These are phyloP conservation scores for Fusarium sp. DNA, from an alignment of 2,329 filamentous ascomycete genomes.

Conservation along the genomic window DNA sequence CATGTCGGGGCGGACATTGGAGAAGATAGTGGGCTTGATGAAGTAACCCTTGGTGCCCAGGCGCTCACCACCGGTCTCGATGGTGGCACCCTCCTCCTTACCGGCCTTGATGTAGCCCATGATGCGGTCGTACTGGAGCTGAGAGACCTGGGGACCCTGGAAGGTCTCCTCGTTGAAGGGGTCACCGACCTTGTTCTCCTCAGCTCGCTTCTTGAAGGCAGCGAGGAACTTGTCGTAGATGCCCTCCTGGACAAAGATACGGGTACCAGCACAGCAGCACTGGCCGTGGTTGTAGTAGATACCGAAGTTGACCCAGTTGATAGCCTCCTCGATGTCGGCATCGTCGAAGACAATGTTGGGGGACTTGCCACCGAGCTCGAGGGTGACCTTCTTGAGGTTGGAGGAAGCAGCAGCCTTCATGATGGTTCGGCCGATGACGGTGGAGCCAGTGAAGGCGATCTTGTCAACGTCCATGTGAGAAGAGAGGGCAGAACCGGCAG, in stretches of 20 bases:
- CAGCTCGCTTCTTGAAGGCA: constrained; percentile 81
- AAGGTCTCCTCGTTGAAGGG: constrained; percentile 83
- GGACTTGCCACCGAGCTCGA: constrained; percentile 83
- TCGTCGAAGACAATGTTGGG: constrained; percentile 85
- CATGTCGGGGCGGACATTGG: constrained; percentile 83
- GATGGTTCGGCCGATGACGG: constrained; percentile 77
- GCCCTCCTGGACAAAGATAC: constrained; percentile 85
- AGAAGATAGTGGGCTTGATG: constrained; percentile 92
- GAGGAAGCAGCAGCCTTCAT: constrained; percentile 83
- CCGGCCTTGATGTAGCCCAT: constrained; percentile 82
- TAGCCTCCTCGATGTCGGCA: constrained; percentile 80
- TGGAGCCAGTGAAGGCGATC: constrained; percentile 85
- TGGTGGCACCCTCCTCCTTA: constrained; percentile 67
- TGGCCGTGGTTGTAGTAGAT: constrained; percentile 75
- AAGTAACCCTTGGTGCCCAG: constrained; percentile 86
- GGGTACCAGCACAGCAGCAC: constrained; percentile 79
- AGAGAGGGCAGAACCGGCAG: constrained; percentile 80
- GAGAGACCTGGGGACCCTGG: constrained; percentile 88
- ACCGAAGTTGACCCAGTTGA: constrained; percentile 81
- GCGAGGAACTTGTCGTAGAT: constrained; percentile 90
- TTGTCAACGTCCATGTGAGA: constrained; percentile 85
- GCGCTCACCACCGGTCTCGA: constrained; percentile 65
- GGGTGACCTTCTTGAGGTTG: constrained; percentile 85
- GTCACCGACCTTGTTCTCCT: constrained; percentile 82
- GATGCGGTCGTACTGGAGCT: constrained; percentile 89